phyloP scores from a whole-genome alignment of 345 rosid genomes.

The Diplotaxis tenuifolia region DNA sequence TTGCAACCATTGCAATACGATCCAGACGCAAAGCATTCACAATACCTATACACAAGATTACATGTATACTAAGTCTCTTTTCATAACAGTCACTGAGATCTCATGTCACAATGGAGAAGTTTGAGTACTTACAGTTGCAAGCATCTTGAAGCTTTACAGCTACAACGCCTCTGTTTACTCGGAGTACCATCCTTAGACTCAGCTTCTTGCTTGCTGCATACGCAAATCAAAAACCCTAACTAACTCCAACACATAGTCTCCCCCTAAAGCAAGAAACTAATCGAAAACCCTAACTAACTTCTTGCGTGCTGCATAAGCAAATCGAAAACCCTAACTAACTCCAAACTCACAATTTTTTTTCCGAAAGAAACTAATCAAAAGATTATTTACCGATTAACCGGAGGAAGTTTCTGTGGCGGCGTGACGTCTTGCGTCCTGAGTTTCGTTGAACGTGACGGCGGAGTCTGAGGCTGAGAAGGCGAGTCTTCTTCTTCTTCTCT shows the following conservation, averaged over 20 bases:
- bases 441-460: background rate
- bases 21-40: conserved; percentile 88
- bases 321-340: too few species aligned
- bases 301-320: too few species aligned
- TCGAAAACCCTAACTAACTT: too few species aligned
- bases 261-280: too few species aligned
- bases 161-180: conserved; percentile 66
- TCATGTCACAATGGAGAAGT: too few species aligned
- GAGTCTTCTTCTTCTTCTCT: background rate
- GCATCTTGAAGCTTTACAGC: conserved; percentile 71
- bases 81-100: too few species aligned
- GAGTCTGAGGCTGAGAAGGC: background rate
- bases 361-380: too few species aligned
- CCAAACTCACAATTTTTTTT: too few species aligned
- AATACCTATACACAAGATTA: conserved; percentile 56
- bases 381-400: too few species aligned
- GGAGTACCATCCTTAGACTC: conserved; percentile 59
- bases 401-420: too few species aligned
- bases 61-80: background rate
- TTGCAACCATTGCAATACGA: too few species aligned
- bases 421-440: background rate
- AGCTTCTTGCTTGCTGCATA: conserved; percentile 49
- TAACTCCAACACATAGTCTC: too few species aligned
- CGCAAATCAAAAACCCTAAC: background rate
- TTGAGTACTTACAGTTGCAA: conserved; percentile 59